A percentile compares a stretch with the other conserved stretches of the same genome.
Evolutionary conservation across 108 stramenopile species (phyloP).

Genomic region (Tribonema minus): DNA sequence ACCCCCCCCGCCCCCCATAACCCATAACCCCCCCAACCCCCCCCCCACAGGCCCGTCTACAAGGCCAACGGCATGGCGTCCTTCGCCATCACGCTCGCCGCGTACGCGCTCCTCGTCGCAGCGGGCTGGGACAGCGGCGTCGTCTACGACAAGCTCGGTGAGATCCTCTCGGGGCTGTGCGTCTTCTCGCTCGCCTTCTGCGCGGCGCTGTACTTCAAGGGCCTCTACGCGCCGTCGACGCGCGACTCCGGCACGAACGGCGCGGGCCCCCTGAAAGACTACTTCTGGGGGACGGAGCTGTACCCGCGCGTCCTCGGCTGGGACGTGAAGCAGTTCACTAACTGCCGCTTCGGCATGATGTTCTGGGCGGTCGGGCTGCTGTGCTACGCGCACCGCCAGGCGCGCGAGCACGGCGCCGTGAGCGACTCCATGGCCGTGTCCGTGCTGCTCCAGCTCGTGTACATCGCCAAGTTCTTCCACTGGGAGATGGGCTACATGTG

Average conservation of each 20-base stretch:
- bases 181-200: slow-evolving; percentile 86
- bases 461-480: slow-evolving; percentile 93
- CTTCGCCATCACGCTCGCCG: slow-evolving; percentile 62
- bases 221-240: slow-evolving; percentile 72
- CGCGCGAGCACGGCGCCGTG: slow-evolving; percentile 54
- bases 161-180: slow-evolving; percentile 74
- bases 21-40: too few relatives aligned
- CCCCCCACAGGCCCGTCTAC: too few relatives aligned
- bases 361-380: slow-evolving; percentile 80
- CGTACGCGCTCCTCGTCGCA: slow-evolving; percentile 24
- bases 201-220: slow-evolving; percentile 75
- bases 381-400: slow-evolving; percentile 65
- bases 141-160: slow-evolving; percentile 74
- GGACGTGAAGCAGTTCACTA: slow-evolving; percentile 94
- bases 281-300: slow-evolving; percentile 95
- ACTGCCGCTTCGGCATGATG: slow-evolving; percentile 97
- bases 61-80: slow-evolving; percentile 64
- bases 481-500: slow-evolving; percentile 99
- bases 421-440: slow-evolving; percentile 65
- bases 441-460: slow-evolving; percentile 73
- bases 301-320: slow-evolving; percentile 88
- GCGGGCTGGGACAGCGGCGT: slow-evolving; percentile 35
- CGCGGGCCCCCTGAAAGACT: slow-evolving; percentile 75
- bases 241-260: slow-evolving; percentile 77
- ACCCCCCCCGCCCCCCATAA: too few relatives aligned